phyloP scores from a whole-genome alignment of 306 rosid genomes.

The Hippophae gyantsensis region DNA sequence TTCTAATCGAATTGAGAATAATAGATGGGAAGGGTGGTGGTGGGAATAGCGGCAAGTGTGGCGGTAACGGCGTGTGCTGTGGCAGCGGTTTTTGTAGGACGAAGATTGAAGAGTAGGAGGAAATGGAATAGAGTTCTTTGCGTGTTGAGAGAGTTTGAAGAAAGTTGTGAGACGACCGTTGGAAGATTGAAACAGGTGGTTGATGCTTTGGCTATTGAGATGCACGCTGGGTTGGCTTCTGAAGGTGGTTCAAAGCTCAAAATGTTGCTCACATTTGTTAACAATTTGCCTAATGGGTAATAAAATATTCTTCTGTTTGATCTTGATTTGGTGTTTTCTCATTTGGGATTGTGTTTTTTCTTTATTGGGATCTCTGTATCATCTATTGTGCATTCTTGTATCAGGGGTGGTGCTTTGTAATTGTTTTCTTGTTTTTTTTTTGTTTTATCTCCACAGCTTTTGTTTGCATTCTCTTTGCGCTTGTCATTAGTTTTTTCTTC shows the following conservation, averaged over 20 bases:
- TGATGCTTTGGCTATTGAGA: conserved; percentile 96
- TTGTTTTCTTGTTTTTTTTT: background rate
- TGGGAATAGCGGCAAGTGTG: conserved; percentile 54
- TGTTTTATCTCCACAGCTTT: background rate
- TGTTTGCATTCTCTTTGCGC: too few species aligned
- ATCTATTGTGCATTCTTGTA: background rate
- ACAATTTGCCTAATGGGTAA: conserved; percentile 86
- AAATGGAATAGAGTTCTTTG: conserved; percentile 67
- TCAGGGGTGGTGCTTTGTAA: background rate
- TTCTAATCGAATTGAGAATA: conserved; percentile 31
- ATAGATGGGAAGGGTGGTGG: conserved; percentile 57
- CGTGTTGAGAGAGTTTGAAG: conserved; percentile 63
- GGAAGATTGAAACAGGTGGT: conserved; percentile 74
- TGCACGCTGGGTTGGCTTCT: conserved; percentile 96
- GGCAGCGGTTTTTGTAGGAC: conserved; percentile 67
- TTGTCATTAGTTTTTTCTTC: too few species aligned
- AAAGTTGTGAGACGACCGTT: conserved; percentile 54
- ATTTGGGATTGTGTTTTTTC: background rate
- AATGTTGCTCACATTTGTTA: conserved; percentile 89
- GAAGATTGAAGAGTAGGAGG: conserved; percentile 58
- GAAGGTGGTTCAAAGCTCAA: conserved; percentile 98
- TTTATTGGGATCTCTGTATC: background rate
- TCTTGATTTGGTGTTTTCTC: background rate
- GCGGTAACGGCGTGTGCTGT: conserved; percentile 69
- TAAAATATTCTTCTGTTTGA: conserved; percentile 1